Evolutionary conservation across 2,329 filamentous ascomycete genomes (phyloP).

Genomic region (Rhytidhysteron rufulum): DNA sequence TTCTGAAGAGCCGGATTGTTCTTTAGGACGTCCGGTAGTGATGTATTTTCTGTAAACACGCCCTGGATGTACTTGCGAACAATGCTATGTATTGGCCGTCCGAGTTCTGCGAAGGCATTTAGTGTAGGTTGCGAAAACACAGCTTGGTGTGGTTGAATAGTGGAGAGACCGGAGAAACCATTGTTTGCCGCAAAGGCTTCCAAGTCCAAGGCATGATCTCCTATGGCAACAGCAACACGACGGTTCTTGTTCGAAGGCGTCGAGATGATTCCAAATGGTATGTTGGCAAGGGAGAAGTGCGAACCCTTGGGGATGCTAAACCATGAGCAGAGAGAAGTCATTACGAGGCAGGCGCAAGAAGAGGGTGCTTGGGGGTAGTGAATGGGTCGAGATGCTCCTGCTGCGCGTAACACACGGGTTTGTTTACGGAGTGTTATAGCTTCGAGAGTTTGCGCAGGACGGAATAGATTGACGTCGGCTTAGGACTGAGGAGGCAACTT

Average conservation of each 20-base stretch:
- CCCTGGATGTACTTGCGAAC: slow-evolving; percentile 67
- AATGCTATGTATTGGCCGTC: slow-evolving; percentile 62
- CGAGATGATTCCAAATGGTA: slow-evolving; percentile 79
- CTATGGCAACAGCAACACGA: slow-evolving; percentile 68
- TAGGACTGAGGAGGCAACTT: not conserved
- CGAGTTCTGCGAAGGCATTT: slow-evolving; percentile 71
- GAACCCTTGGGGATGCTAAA: slow-evolving; percentile 56
- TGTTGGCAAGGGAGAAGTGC: slow-evolving; percentile 73
- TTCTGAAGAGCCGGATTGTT: slow-evolving; percentile 57
- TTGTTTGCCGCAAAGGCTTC: slow-evolving; percentile 56
- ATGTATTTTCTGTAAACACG: slow-evolving; percentile 59
- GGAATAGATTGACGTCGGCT: not conserved
- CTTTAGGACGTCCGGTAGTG: slow-evolving; percentile 58
- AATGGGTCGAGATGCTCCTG: too few species aligned
- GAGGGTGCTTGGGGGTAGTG: too few species aligned
- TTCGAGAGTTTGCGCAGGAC: slow-evolving; percentile 3
- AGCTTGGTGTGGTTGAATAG: slow-evolving; percentile 53
- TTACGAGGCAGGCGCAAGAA: slow-evolving; percentile 10
- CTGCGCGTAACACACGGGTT: too few species aligned
- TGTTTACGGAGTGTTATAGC: too few species aligned
- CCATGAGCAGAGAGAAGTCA: slow-evolving; percentile 49
- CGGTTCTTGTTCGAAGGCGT: slow-evolving; percentile 54
- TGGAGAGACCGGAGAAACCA: slow-evolving; percentile 58
- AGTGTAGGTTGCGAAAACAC: slow-evolving; percentile 64
- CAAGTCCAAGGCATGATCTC: slow-evolving; percentile 68